These are phyloP conservation scores for Lavandula angustifolia DNA, from an alignment of 257 asterid genomes.

Conservation along the genomic window DNA sequence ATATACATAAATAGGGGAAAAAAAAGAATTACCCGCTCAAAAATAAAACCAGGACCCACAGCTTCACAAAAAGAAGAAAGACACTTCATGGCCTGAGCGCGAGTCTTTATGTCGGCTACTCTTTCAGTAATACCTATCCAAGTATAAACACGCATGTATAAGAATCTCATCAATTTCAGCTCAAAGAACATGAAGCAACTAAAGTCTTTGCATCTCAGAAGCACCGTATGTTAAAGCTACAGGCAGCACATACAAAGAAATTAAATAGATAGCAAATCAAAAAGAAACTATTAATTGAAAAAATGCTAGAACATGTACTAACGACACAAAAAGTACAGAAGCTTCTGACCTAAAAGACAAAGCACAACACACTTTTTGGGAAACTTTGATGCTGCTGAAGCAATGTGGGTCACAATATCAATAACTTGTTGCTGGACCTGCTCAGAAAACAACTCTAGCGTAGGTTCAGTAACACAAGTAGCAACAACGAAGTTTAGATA, in stretches of 20 bases:
- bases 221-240: conserved; percentile 2
- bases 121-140: conserved; percentile 83
- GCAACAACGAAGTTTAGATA: conserved; percentile 1
- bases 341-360: conserved; percentile 68
- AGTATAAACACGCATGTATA: conserved; percentile 28
- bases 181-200: conserved; percentile 5
- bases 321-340: conserved; percentile 2
- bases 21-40: conserved; percentile 75
- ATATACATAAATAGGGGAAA: conserved; percentile 14
- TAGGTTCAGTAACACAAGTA: conserved; percentile 28
- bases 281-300: not conserved
- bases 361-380: conserved; percentile 92
- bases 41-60: conserved; percentile 91
- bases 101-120: conserved; percentile 98
- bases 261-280: conserved; percentile 3
- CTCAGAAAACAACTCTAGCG: conserved; percentile 26
- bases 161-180: conserved; percentile 13
- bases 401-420: conserved; percentile 67
- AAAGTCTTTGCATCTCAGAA: not conserved
- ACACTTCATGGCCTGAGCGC: conserved; percentile 91
- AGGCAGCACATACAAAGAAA: conserved; percentile 4
- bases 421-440: conserved; percentile 99
- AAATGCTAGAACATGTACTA: conserved; percentile 3
- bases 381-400: conserved; percentile 81
- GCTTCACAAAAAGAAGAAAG: conserved; percentile 94